These are phyloP conservation scores for Cladorrhinum samala DNA, from an alignment of 495 filamentous ascomycete species.

Conservation along the genomic window DNA sequence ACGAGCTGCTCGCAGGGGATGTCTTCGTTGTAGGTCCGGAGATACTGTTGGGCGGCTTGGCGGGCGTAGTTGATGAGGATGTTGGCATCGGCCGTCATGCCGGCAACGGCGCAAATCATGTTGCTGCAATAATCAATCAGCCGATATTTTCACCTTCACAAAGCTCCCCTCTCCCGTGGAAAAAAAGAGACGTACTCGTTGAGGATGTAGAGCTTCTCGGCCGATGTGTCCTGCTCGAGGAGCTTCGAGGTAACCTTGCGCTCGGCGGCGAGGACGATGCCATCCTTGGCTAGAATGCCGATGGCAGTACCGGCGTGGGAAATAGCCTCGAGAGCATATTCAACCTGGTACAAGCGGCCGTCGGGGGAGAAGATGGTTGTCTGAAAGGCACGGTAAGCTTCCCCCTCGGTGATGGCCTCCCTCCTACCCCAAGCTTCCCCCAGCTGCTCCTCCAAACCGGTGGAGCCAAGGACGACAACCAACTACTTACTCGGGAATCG, in stretches of 20 bases:
- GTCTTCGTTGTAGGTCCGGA: constrained; percentile 98
- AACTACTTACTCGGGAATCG: constrained; percentile 78
- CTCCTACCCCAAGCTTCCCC: constrained; percentile 6
- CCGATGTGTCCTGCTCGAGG: constrained; percentile 97
- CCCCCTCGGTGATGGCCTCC: not conserved
- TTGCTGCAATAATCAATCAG: constrained; percentile 69
- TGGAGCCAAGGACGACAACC: not conserved
- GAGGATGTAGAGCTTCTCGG: constrained; percentile 98
- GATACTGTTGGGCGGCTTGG: constrained; percentile 91
- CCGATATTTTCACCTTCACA: too few relatives aligned
- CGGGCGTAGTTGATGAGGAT: constrained; percentile 99
- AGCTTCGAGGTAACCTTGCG: constrained; percentile 99
- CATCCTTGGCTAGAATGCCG: constrained; percentile 94
- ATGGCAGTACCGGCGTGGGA: constrained; percentile 96
- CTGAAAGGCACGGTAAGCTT: constrained; percentile 47
- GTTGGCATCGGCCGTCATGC: constrained; percentile 99
- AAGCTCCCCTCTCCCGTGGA: not conserved
- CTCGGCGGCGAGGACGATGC: constrained; percentile 97
- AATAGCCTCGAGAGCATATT: constrained; percentile 98
- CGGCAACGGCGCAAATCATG: constrained; percentile 99
- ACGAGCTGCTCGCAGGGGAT: constrained; percentile 99
- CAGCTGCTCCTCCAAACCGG: not conserved
- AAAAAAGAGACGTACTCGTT: constrained; percentile 69
- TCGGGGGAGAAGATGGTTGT: constrained; percentile 99
- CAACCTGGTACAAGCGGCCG: constrained; percentile 96